phyloP scores from a whole-genome alignment of 805 yeast genomes.

The Candida odintsovae region DNA sequence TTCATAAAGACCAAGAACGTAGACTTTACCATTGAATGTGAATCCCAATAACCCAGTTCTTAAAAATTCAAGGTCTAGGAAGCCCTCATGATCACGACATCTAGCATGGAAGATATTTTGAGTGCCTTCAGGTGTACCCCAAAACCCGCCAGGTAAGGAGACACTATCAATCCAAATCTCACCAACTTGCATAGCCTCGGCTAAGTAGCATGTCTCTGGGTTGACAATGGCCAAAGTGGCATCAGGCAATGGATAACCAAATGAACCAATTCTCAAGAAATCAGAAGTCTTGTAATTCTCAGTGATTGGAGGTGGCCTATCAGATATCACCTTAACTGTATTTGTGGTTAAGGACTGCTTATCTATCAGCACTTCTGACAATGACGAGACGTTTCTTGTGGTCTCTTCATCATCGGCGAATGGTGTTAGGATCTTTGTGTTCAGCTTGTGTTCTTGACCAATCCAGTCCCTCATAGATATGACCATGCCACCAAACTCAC shows the following conservation, averaged over 20 bases:
- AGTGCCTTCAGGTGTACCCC: constrained; percentile 65
- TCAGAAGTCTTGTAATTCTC: constrained; percentile 40
- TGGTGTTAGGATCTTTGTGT: constrained; percentile 37
- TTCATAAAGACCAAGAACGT: constrained; percentile 83
- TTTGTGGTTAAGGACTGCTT: constrained; percentile 69
- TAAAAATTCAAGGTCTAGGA: constrained; percentile 69
- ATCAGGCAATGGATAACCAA: constrained; percentile 93
- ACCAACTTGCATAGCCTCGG: constrained; percentile 77
- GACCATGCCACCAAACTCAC: constrained; percentile 96
- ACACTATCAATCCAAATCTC: constrained; percentile 98
- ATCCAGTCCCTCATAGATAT: constrained; percentile 90
- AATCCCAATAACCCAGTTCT: constrained; percentile 92
- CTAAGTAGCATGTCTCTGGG: constrained; percentile 79
- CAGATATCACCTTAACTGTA: constrained; percentile 60
- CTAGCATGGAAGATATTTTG: constrained; percentile 75
- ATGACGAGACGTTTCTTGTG: constrained; percentile 19
- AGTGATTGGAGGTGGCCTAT: constrained; percentile 42
- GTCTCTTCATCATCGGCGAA: constrained; percentile 33
- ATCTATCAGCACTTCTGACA: constrained; percentile 67
- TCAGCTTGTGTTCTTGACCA: constrained; percentile 59
- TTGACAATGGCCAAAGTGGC: constrained; percentile 91
- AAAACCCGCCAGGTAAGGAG: constrained; percentile 84
- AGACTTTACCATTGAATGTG: constrained; percentile 79
- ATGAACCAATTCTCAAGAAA: constrained; percentile 74
- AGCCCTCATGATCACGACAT: constrained; percentile 67